Evolutionary conservation across 1,284 basidiomycete species (phyloP).

Genomic region (Stygiomarasmius scandens): DNA sequence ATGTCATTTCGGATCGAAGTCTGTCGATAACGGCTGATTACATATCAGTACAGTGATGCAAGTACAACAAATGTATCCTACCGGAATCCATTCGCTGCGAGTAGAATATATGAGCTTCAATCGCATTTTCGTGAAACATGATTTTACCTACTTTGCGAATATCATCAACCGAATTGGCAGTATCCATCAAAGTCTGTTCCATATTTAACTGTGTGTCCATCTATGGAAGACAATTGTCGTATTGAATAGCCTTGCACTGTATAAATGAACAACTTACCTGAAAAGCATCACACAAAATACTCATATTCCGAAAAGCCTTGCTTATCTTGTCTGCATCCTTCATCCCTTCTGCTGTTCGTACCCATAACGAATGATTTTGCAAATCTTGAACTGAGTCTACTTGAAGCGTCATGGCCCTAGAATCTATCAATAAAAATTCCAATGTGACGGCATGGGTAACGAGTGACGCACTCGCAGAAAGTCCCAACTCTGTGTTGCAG

Average conservation of each 20-base stretch:
- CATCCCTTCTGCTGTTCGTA: background rate
- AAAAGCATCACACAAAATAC: too few species aligned
- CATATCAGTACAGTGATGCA: background rate
- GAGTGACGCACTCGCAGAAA: background rate
- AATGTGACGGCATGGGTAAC: background rate
- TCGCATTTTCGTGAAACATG: too few species aligned
- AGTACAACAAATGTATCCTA: background rate
- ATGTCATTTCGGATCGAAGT: constrained; percentile 1
- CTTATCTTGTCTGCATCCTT: background rate
- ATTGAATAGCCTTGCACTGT: too few species aligned
- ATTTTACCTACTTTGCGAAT: background rate
- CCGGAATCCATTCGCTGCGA: background rate
- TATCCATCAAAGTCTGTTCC: too few species aligned
- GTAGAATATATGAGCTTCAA: too few species aligned
- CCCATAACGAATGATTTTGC: background rate
- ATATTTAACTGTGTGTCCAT: too few species aligned
- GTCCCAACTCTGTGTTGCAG: background rate
- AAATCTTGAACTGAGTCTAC: background rate
- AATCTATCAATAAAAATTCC: background rate
- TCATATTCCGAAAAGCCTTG: too few species aligned
- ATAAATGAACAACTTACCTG: too few species aligned
- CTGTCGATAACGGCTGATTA: background rate
- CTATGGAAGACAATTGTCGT: too few species aligned
- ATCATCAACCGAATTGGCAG: too few species aligned
- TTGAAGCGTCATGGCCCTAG: too few species aligned